Base-by-base conservation (phyloP, 345 rosid species). In the Passiflora organensis region DNA sequence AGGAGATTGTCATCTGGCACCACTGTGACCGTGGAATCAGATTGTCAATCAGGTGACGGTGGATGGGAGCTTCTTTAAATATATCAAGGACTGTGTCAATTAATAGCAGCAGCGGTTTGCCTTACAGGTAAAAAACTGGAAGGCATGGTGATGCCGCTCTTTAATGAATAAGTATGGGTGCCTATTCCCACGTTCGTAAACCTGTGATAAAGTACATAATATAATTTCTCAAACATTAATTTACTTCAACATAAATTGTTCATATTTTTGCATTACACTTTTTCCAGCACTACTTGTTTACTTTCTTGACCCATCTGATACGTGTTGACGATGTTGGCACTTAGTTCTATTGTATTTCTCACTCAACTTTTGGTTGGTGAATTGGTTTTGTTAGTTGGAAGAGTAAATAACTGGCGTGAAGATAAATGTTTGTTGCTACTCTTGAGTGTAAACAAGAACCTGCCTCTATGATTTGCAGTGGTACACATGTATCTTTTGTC, bases 51-150 rank as follows among this genome's bases (percentile, higher is more conserved):
- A 51, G 70, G 39, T 12, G 86, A 80, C 55, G 59, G 69, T 24
- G 89, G 72, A 42, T 87, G 96, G 96, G 96, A 84, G 68, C 62
- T 87, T 18, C 47, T 87, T 70, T 87, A 76, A 81, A 43, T 55
- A 44, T 45, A 53, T 42, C 6, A 21, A 52, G 39, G 32, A 22
- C 1, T 3, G n/a, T 45, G 8, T 23, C 9, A 39, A 15, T 36
- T 15, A 24, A 43, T 1, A 43, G 10, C 55, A 14, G 41, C 36
- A 15, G 51, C 48, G 60, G 22, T 17, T 14, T 39, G 16, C 22
- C 36, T n/a, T 63, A 60, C 53, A n/a, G 49, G 50, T 55, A 49
- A 47, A 32, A 15, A 54, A 63, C 43, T 13, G 43, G 36, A 53
- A 39, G 46, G n/a, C n/a, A n/a, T n/a, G n/a, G 47, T 11, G 12